A percentile compares a stretch with the other conserved stretches of the same genome.
Conservation (phyloP, 495 filamentous ascomycete genomes). For the Penicillium riverlandense region DNA sequence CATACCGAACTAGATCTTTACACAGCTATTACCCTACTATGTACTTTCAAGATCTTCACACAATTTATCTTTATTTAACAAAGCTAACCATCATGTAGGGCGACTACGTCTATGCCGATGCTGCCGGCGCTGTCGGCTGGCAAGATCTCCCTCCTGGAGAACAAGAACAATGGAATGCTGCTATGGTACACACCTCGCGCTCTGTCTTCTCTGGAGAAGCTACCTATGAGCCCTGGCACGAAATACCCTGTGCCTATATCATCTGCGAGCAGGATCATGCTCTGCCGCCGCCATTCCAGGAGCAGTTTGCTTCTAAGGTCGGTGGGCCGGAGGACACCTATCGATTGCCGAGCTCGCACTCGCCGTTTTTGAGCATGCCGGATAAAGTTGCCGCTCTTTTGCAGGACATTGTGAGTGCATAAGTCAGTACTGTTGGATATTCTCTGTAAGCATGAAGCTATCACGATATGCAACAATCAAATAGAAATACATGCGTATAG, state of each 20-base stretch:
- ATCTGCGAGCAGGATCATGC: constrained; percentile 22
- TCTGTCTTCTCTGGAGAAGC: constrained; percentile 14
- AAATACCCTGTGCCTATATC: constrained; percentile 24
- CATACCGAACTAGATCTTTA: too few relatives aligned
- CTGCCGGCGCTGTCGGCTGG: constrained; percentile 7
- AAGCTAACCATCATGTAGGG: constrained; percentile 6
- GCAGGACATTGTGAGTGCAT: not conserved
- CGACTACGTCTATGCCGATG: constrained; percentile 14
- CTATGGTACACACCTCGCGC: constrained; percentile 11
- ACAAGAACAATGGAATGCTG: constrained; percentile 11
- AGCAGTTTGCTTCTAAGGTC: constrained; percentile 19
- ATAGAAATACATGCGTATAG: too few relatives aligned
- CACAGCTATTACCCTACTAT: too few relatives aligned
- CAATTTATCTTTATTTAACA: not conserved
- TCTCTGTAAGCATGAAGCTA: too few relatives aligned
- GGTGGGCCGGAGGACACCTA: constrained; percentile 13
- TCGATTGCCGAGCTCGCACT: constrained; percentile 18
- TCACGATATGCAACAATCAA: too few relatives aligned
- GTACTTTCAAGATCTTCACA: too few relatives aligned
- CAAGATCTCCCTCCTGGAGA: constrained; percentile 16
- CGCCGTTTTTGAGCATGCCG: constrained; percentile 24
- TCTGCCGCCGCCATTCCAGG: constrained; percentile 21
- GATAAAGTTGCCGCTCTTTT: constrained; percentile 6
- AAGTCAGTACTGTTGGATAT: too few relatives aligned
- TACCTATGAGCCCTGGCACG: constrained; percentile 17